Evolutionary conservation across 2,329 filamentous ascomycete species (phyloP).

Genomic region (Shiraia sp.): DNA sequence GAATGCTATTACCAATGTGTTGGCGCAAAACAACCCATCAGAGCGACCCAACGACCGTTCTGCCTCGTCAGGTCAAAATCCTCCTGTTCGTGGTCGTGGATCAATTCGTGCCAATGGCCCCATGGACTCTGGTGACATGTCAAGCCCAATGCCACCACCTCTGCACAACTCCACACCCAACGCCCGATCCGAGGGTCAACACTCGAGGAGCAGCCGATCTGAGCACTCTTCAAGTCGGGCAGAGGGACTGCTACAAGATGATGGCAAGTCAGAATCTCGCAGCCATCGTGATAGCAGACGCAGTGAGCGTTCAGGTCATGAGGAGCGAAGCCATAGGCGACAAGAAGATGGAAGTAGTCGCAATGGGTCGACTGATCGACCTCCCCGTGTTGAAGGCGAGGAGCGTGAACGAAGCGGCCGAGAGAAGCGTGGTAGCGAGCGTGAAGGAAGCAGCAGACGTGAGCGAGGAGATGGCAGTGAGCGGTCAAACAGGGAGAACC

Average conservation of each 20-base stretch:
- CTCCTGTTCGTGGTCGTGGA: conserved; percentile 39
- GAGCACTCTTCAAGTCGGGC: conserved; percentile 20
- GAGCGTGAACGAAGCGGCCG: conserved; percentile 33
- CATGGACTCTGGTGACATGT: conserved; percentile 17
- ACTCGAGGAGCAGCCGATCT: conserved; percentile 21
- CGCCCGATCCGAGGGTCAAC: conserved; percentile 25
- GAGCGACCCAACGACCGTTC: conserved; percentile 23
- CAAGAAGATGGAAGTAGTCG: conserved; percentile 32
- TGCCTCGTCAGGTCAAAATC: conserved; percentile 12
- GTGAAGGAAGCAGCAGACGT: conserved; percentile 21
- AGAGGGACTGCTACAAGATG: conserved; percentile 27
- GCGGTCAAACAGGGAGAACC: conserved; percentile 14
- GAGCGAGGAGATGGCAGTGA: conserved; percentile 24
- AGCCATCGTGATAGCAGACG: conserved; percentile 32
- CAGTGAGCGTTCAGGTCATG: conserved; percentile 32
- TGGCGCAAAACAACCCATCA: conserved; percentile 29
- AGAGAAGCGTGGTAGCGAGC: conserved; percentile 31
- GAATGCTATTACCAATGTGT: conserved; percentile 35
- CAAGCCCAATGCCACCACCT: conserved; percentile 27
- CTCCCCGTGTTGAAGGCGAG: conserved; percentile 23
- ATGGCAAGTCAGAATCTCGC: conserved; percentile 31
- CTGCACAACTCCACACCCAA: conserved; percentile 29
- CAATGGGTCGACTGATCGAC: conserved; percentile 20
- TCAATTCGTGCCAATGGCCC: conserved; percentile 31
- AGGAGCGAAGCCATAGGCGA: conserved; percentile 30